These are phyloP conservation scores for Penicillium aurantiogriseum DNA, from an alignment of 2,329 filamentous ascomycete genomes.

Conservation along the genomic window DNA sequence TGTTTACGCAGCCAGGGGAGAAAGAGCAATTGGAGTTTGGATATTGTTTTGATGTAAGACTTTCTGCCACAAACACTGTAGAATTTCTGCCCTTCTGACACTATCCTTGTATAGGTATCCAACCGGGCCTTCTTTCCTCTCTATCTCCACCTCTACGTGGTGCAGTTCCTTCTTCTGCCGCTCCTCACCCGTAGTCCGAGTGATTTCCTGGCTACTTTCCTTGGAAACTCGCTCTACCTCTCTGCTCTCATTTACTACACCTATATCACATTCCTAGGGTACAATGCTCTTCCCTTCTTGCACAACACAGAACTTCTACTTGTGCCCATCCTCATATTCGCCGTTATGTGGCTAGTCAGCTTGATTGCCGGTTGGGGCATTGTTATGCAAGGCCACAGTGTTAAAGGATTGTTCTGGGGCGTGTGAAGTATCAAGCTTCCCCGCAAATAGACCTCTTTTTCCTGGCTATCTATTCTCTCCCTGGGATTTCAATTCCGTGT, in stretches of 20 bases:
- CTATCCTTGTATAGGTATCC: conserved; percentile 48
- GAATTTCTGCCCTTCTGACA: not conserved
- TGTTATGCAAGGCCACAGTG: conserved; percentile 44
- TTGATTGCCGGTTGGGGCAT: conserved; percentile 49
- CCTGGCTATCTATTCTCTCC: conserved; percentile 1
- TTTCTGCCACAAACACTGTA: not conserved
- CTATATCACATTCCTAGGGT: conserved; percentile 67
- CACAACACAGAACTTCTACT: conserved; percentile 66
- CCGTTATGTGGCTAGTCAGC: conserved; percentile 58
- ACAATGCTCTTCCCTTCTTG: conserved; percentile 66
- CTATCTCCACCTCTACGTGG: conserved; percentile 65
- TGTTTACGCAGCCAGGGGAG: conserved; percentile 57
- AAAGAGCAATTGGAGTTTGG: conserved; percentile 66
- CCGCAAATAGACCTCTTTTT: not conserved
- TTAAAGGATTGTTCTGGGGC: conserved; percentile 47
- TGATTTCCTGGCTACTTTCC: conserved; percentile 51
- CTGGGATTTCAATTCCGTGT: conserved; percentile 8
- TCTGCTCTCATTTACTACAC: conserved; percentile 65
- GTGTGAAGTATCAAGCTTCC: conserved; percentile 25
- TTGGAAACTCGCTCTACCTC: conserved; percentile 67
- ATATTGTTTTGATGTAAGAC: conserved; percentile 66
- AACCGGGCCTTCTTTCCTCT: conserved; percentile 67
- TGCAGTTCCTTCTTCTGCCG: conserved; percentile 67
- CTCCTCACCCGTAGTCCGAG: conserved; percentile 47
- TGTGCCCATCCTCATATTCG: conserved; percentile 59